These are phyloP conservation scores for Euphrasia arctica DNA, from an alignment of 305 asterid species.

Conservation along the genomic window DNA sequence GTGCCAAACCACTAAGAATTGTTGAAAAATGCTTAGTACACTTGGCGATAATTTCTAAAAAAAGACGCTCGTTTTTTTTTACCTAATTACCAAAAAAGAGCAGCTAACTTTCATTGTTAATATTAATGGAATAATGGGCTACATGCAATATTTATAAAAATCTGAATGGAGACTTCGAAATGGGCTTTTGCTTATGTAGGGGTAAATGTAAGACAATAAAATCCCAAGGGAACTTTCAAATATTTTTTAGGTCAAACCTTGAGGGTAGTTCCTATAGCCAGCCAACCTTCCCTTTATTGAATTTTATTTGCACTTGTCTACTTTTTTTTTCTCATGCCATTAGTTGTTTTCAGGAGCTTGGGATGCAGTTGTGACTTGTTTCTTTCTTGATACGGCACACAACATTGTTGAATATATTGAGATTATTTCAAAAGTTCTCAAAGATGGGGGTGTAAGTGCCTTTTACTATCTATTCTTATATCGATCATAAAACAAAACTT, in stretches of 20 bases:
- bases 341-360: slow-evolving; percentile 65
- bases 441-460: slow-evolving; percentile 86
- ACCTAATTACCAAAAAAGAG: not conserved
- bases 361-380: slow-evolving; percentile 98
- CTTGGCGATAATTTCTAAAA: no score
- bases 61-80: no score
- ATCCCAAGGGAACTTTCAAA: not conserved
- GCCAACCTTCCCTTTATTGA: no score
- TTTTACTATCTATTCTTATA: slow-evolving; percentile 22
- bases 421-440: slow-evolving; percentile 76
- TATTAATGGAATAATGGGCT: slow-evolving; percentile 1
- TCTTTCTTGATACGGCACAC: slow-evolving; percentile 96
- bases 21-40: no score
- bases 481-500: not conserved
- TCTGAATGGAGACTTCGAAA: not conserved
- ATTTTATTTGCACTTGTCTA: no score
- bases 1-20: no score
- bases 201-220: not conserved
- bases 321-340: not conserved
- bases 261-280: no score
- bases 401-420: slow-evolving; percentile 90
- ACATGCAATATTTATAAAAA: not conserved
- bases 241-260: not conserved
- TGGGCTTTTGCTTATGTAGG: not conserved
- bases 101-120: not conserved